phyloP scores from a whole-genome alignment of 768 basidiomycete species.

The Hirschioporus abietinus region DNA sequence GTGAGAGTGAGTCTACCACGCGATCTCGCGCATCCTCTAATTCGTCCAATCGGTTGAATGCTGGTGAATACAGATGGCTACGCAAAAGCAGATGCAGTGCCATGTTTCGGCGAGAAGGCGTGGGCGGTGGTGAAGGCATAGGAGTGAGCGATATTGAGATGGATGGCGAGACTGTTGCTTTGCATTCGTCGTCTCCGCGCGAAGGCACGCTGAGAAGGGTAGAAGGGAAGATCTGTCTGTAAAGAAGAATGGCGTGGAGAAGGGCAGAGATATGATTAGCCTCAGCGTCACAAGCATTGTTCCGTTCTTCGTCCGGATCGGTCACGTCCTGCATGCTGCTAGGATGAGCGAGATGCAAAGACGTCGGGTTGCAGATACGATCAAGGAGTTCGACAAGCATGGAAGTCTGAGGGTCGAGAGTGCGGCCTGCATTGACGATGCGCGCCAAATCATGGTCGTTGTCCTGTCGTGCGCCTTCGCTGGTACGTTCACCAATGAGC shows the following conservation, averaged over 20 bases:
- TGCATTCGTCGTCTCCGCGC: constrained; percentile 1
- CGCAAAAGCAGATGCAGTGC: constrained; percentile 42
- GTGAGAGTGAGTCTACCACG: constrained; percentile 64
- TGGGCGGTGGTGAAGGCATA: constrained; percentile 58
- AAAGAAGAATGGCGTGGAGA: constrained; percentile 55
- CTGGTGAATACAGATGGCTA: constrained; percentile 47
- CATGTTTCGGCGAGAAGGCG: constrained; percentile 35
- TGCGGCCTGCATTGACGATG: constrained; percentile 54
- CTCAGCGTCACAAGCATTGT: constrained; percentile 34
- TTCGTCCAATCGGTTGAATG: constrained; percentile 34
- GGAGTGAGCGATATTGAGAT: constrained; percentile 6
- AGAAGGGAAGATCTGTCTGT: constrained; percentile 51
- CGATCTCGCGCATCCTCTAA: constrained; percentile 73
- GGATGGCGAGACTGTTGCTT: neutral
- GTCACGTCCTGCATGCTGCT: constrained; percentile 16
- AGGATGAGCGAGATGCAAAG: constrained; percentile 13
- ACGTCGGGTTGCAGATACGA: constrained; percentile 36
- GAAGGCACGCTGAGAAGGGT: constrained; percentile 15
- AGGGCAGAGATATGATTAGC: constrained; percentile 36
- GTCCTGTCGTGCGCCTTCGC: constrained; percentile 18
- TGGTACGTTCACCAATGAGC: constrained; percentile 14
- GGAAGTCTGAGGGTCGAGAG: constrained; percentile 55
- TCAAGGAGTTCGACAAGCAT: constrained; percentile 52
- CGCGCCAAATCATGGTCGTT: constrained; percentile 38
- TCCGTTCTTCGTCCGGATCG: constrained; percentile 18